Evolutionary conservation across 2,329 filamentous ascomycete genomes (phyloP).

Genomic region (Gliomastix tumulicola): DNA sequence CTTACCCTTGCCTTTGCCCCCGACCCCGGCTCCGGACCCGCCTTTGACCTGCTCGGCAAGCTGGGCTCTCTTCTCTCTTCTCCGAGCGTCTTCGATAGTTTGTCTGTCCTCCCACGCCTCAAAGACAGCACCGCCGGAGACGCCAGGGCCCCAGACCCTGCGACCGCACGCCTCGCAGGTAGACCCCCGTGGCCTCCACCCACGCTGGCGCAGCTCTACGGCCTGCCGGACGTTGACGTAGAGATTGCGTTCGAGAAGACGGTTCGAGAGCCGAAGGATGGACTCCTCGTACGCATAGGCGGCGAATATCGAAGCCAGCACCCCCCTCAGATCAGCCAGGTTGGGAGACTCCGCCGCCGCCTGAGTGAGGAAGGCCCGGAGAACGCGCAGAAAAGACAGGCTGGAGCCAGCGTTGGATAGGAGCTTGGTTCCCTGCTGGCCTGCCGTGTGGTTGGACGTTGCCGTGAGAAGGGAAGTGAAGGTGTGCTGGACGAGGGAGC

Average conservation of each 20-base stretch:
- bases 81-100: slow-evolving; percentile 35
- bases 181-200: slow-evolving; percentile 83
- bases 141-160: slow-evolving; percentile 83
- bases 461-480: slow-evolving; percentile 81
- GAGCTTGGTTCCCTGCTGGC: slow-evolving; percentile 22
- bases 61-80: slow-evolving; percentile 32
- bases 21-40: slow-evolving; percentile 15
- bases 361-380: slow-evolving; percentile 80
- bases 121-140: slow-evolving; percentile 64
- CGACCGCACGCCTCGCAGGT: slow-evolving; percentile 81
- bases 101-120: slow-evolving; percentile 70
- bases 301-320: slow-evolving; percentile 84
- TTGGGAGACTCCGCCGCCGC: slow-evolving; percentile 79
- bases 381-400: slow-evolving; percentile 77
- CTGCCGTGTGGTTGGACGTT: slow-evolving; percentile 48
- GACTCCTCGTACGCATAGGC: slow-evolving; percentile 95
- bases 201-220: slow-evolving; percentile 67
- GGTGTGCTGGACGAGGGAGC: slow-evolving; percentile 77
- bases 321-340: slow-evolving; percentile 76
- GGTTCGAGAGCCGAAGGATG: slow-evolving; percentile 76
- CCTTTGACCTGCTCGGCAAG: slow-evolving; percentile 28
- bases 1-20: slow-evolving; percentile 36
- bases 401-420: slow-evolving; percentile 40
- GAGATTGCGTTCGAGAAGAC: slow-evolving; percentile 79
- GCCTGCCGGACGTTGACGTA: slow-evolving; percentile 78